Evolutionary conservation across 2,329 filamentous ascomycete genomes (phyloP), one percentile per base, ranked within the genome.

Genomic region (Pestalotiopsis sp.): DNA sequence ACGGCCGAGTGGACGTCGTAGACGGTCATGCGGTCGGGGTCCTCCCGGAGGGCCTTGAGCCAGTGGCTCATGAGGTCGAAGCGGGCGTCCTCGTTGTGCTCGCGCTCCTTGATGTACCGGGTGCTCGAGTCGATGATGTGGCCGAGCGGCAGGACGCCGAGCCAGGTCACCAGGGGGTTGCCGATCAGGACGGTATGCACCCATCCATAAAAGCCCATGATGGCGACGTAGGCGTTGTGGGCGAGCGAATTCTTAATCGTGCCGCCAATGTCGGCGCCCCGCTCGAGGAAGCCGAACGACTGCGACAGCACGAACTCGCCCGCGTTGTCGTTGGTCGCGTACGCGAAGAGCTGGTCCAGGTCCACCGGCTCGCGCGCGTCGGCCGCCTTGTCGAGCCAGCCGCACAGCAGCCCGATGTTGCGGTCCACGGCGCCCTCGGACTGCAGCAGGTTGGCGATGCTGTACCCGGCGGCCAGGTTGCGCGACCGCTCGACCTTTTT

Each of bases 401-500:
- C 68, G 5, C 72, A 66, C 3, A 74, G 66, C 2, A 68, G 65
- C 9, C 55, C 55, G 13, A 75, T 67, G 39, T 68, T 67, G 1
- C 38, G 13, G 56, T 71, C 68, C 4, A 75, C 69, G 57, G 65
- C 57, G 2, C 55, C 44, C 39, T 75, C 71, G 14, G 66, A 59
- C 30, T 69, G 70, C 1, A 75, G 67, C 4, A 66, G 68, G 80
- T 13, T 78, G 68, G 2, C 75, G 69, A 66, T 39, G 30, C 40
- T 66, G 55, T 77, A 79, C 2, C 73, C 76, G 1, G 73, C 56
- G n/a, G 76, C 73, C 5, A 81, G 62, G 65, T 80, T 78, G 26
- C 73, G 75, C 3, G 74, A 70, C 62, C 75, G 74, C 44, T 74
- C 71, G 22, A 77, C 75, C 39, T 82, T 78, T 4, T 71, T 71